A percentile compares a stretch with the other conserved stretches of the same genome.
phyloP scores from a whole-genome alignment of 495 filamentous ascomycete species.

The Xylaria bambusicola region DNA sequence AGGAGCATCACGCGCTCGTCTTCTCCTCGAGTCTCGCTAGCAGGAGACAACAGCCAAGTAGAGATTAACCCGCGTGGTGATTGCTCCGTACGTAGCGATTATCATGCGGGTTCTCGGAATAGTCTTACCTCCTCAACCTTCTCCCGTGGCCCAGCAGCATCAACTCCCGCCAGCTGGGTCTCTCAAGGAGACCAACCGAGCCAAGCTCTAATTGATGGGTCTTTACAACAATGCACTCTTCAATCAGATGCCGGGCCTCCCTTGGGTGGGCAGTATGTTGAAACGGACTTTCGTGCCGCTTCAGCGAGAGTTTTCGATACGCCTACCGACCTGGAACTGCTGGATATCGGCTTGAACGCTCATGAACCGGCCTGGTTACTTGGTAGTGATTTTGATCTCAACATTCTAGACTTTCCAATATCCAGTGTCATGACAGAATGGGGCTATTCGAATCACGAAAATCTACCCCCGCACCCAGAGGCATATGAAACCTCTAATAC shows the following conservation, averaged over 20 bases:
- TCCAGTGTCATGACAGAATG: constrained; percentile 13
- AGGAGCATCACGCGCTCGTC: constrained; percentile 1
- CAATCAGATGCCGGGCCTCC: constrained; percentile 3
- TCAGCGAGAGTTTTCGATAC: constrained; percentile 5
- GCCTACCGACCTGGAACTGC: constrained; percentile 10
- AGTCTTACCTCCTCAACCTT: constrained; percentile 2
- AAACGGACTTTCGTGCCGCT: background rate
- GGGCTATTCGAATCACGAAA: constrained; percentile 8
- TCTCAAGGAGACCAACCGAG: background rate
- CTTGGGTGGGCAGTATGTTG: constrained; percentile 1
- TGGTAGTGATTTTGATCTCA: constrained; percentile 12
- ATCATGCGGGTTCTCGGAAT: constrained; percentile 7
- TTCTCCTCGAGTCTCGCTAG: constrained; percentile 4
- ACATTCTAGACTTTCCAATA: constrained; percentile 15
- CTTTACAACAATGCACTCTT: constrained; percentile 1
- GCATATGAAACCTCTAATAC: constrained; percentile 2
- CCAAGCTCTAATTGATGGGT: constrained; percentile 3
- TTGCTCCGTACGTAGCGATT: background rate
- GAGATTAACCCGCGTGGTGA: constrained; percentile 1
- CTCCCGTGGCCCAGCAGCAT: background rate
- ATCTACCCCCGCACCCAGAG: constrained; percentile 3
- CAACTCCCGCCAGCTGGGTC: background rate
- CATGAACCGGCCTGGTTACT: constrained; percentile 17
- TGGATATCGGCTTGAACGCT: constrained; percentile 13
- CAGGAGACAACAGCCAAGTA: constrained; percentile 1